Percentiles rank a stretch among this genome's conserved stretches.
phyloP scores from a whole-genome alignment of 2,329 filamentous ascomycete species.

The Penicillium sp. region DNA sequence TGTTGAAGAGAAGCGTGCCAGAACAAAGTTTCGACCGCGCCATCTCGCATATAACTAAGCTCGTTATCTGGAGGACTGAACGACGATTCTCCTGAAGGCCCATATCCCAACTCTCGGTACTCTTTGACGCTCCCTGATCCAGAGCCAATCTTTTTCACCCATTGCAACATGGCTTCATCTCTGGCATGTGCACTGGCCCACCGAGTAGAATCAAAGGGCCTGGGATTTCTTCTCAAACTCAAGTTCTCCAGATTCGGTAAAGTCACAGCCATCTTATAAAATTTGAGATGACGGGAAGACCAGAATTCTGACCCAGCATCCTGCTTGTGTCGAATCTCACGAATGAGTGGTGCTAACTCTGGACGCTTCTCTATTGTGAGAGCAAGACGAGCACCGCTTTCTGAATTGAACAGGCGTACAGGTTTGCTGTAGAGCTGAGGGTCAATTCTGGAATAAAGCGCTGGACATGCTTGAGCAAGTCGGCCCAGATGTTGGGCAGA shows the following conservation, averaged over 20 bases:
- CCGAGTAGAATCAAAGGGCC: background rate
- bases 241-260: conserved; percentile 3
- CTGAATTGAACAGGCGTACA: background rate
- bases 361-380: conserved; percentile 4
- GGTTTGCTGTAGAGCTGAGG: background rate
- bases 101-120: background rate
- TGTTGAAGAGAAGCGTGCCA: background rate
- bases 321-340: conserved; percentile 5
- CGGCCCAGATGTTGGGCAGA: conserved; percentile 3
- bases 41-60: background rate
- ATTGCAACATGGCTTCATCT: background rate
- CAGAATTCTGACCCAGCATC: background rate
- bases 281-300: background rate
- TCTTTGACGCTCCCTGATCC: background rate
- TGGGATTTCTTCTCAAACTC: background rate
- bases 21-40: background rate
- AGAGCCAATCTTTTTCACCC: background rate
- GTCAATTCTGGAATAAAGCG: background rate
- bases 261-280: background rate
- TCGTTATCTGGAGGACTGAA: conserved; percentile 1
- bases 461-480: conserved; percentile 1
- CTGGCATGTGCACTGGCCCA: background rate
- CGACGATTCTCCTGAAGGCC: background rate
- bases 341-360: conserved; percentile 1
- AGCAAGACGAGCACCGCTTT: conserved; percentile 8